A percentile compares a stretch with the other conserved stretches of the same genome.
These are phyloP conservation scores for Cordyceps tenuipes DNA, from an alignment of 2,329 filamentous ascomycete species.

Conservation along the genomic window DNA sequence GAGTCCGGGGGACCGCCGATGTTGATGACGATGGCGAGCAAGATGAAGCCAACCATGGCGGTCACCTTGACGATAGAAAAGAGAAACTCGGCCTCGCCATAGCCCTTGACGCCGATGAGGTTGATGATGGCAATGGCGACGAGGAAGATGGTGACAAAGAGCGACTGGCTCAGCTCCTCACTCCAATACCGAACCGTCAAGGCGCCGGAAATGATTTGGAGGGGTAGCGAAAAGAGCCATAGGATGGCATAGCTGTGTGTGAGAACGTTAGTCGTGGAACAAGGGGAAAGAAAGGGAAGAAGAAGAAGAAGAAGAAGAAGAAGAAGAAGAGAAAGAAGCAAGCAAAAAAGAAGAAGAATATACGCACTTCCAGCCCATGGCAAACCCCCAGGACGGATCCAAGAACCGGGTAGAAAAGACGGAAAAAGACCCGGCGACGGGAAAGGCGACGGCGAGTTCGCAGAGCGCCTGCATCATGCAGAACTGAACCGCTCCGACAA, in stretches of 20 bases:
- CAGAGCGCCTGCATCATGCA: constrained; percentile 78
- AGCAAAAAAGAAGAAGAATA: too few relatives aligned
- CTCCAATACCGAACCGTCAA: constrained; percentile 74
- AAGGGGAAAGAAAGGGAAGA: neutral
- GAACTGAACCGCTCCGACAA: constrained; percentile 74
- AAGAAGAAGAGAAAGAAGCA: neutral
- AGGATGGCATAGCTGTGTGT: constrained; percentile 61
- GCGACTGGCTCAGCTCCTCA: constrained; percentile 48
- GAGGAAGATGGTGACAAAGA: constrained; percentile 76
- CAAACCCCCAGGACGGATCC: constrained; percentile 80
- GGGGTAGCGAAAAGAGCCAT: constrained; percentile 68
- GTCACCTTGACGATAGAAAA: constrained; percentile 19
- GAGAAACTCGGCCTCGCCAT: constrained; percentile 21
- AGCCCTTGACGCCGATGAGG: constrained; percentile 19
- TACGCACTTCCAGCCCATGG: constrained; percentile 78
- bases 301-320: neutral
- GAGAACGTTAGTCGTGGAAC: neutral
- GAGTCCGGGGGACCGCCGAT: constrained; percentile 29
- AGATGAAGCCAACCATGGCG: constrained; percentile 20
- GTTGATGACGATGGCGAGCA: constrained; percentile 24
- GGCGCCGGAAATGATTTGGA: constrained; percentile 73
- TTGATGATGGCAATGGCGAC: constrained; percentile 29
- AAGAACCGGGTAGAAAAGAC: constrained; percentile 79
- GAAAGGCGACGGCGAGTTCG: constrained; percentile 75
- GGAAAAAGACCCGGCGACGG: constrained; percentile 76